phyloP scores from a whole-genome alignment of 495 filamentous ascomycete genomes.

The Barbatosphaeria neglecta region DNA sequence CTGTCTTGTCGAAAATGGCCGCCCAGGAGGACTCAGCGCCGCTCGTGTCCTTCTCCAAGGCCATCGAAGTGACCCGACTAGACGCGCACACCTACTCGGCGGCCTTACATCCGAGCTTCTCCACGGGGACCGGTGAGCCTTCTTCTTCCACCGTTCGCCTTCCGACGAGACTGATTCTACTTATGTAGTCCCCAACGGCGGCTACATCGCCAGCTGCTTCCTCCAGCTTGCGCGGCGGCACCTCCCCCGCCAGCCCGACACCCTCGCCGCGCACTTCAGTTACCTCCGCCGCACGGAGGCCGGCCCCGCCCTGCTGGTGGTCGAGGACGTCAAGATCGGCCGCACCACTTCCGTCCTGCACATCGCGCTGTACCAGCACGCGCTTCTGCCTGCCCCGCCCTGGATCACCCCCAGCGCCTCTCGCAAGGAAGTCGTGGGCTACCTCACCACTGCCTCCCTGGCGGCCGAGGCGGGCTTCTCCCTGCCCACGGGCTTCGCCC shows the following conservation, averaged over 20 bases:
- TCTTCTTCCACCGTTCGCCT: background rate
- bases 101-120: conserved; percentile 49
- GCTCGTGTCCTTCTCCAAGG: conserved; percentile 15
- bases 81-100: conserved; percentile 51
- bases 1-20: background rate
- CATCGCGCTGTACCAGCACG: conserved; percentile 43
- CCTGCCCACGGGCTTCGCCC: conserved; percentile 37
- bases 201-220: conserved; percentile 56
- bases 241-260: conserved; percentile 50
- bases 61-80: conserved; percentile 36
- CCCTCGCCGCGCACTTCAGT: conserved; percentile 56
- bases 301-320: conserved; percentile 49
- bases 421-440: conserved; percentile 35
- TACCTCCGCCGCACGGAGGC: conserved; percentile 58
- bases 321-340: conserved; percentile 66
- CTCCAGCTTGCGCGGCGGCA: conserved; percentile 49
- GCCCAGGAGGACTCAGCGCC: background rate
- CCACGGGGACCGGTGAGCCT: conserved; percentile 52
- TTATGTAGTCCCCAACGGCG: conserved; percentile 65
- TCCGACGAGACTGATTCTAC: background rate
- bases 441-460: conserved; percentile 56
- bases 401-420: conserved; percentile 16
- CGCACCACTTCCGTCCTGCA: conserved; percentile 58
- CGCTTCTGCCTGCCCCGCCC: conserved; percentile 13
- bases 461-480: conserved; percentile 45